Base-by-base conservation (phyloP, 2,329 filamentous ascomycete species). In the Nemania sp. region DNA sequence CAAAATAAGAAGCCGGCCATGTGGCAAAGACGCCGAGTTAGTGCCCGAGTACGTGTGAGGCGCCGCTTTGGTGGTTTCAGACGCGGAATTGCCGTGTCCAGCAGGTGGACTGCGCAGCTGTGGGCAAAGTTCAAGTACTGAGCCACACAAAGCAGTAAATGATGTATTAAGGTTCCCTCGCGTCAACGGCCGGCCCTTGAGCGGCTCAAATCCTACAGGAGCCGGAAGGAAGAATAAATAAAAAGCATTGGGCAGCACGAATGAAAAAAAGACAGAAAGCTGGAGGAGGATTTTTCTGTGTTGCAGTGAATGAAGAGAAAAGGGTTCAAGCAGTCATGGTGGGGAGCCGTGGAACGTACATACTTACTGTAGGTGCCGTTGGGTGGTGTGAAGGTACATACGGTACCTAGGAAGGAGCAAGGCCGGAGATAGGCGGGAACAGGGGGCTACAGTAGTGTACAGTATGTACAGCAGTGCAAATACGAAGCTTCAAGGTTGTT, bases 41-140 rank as follows among this genome's bases (percentile, higher is more conserved):
- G 45, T 48, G 47, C 41, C 43, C 31, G 20, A 49, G 43, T 40
- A 42, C 22, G 45, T 43, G 42, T 26, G 26, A 56, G 45, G 39
- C 36, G 39, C 28, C 37, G 28, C 52, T 50, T 44, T 54, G 57
- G 60, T 47, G 59, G 61, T 63, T 64, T 64, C 62, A 64, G 57
- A 58, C 56, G 47, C 53, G 53, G 59, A 49, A 52, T 54, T 55
- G 51, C 44, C 50, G 54, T 49, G 54, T 59, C 46, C 39, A 51
- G 53, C 40, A 49, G 52, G 54, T 52, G 57, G 53, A 23, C 36
- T 53, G 22, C 44, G 40, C 24, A 24, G 36, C 30, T 22, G 22
- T 34, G 30, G 36, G 22, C 20, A 36, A 46, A 24, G 26, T 33
- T 42, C 37, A 49, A 51, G 46, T 49, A 37, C 52, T 47, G 31